Percentiles rank a stretch among this genome's conserved stretches.
Evolutionary conservation across 2,329 filamentous ascomycete genomes (phyloP).

Genomic region (Fusarium robinianum): DNA sequence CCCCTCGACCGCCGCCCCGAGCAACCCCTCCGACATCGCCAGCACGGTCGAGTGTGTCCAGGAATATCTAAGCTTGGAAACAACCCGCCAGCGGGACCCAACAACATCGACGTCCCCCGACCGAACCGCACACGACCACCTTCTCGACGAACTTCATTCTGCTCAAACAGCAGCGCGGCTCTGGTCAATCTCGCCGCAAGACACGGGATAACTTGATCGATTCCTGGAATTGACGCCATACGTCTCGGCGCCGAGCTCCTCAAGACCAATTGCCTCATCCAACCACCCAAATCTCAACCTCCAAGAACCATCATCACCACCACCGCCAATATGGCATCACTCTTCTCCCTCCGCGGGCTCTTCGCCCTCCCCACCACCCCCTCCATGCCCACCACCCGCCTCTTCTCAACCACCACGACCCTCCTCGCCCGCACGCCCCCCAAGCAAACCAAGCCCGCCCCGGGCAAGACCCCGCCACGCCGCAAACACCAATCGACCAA

Average conservation of each 20-base stretch:
- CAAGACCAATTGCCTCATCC: background rate
- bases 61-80: too few relatives aligned
- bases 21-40: too few relatives aligned
- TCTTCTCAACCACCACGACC: conserved; percentile 41
- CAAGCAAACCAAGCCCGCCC: conserved; percentile 30
- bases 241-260: too few relatives aligned
- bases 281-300: conserved; percentile 1
- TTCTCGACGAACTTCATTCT: background rate
- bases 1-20: conserved; percentile 3
- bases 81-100: background rate
- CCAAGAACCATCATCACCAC: conserved; percentile 4
- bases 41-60: too few relatives aligned
- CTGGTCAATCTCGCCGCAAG: too few relatives aligned
- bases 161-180: conserved; percentile 16
- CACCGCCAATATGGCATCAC: conserved; percentile 34
- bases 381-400: conserved; percentile 26
- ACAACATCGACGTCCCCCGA: background rate
- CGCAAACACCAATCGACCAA: conserved; percentile 38
- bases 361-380: conserved; percentile 32
- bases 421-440: conserved; percentile 39
- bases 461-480: conserved; percentile 32
- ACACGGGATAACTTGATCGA: too few relatives aligned
- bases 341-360: conserved; percentile 40
- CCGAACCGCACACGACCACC: background rate
- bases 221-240: too few relatives aligned